Percentiles rank a stretch among this genome's conserved stretches.
Conservation (phyloP, 2,329 filamentous ascomycete species). For the Arthrobotrys iridis region DNA sequence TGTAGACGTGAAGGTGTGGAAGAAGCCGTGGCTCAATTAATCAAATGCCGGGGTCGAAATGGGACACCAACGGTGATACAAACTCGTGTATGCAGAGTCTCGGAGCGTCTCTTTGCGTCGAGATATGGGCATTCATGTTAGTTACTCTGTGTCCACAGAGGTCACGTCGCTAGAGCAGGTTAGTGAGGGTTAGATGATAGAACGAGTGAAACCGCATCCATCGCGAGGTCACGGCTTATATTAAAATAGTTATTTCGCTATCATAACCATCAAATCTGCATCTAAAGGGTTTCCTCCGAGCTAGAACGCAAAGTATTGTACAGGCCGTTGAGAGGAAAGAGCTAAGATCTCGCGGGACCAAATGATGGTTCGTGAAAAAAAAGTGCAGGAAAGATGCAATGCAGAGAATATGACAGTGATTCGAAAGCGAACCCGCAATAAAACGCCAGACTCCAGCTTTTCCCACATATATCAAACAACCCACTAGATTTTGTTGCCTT, state of each 20-base stretch:
- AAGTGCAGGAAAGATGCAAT: slow-evolving; percentile 12
- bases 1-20: not conserved
- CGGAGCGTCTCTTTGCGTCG: too few species aligned
- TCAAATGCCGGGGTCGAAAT: not conserved
- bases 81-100: not conserved
- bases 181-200: not conserved
- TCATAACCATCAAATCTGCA: slow-evolving; percentile 10
- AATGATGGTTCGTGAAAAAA: slow-evolving; percentile 8
- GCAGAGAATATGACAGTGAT: not conserved
- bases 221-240: not conserved
- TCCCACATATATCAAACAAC: slow-evolving; percentile 23
- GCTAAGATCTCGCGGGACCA: slow-evolving; percentile 17
- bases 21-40: slow-evolving; percentile 35
- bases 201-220: not conserved
- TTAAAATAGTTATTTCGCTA: slow-evolving; percentile 8
- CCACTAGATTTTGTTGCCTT: slow-evolving; percentile 14
- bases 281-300: slow-evolving; percentile 15
- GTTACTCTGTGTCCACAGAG: not conserved
- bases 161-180: not conserved
- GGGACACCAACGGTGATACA: not conserved
- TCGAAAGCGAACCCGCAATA: not conserved
- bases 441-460: slow-evolving; percentile 47
- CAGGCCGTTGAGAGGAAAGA: slow-evolving; percentile 9
- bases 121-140: too few species aligned
- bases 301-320: slow-evolving; percentile 34